Percentiles rank a stretch among this genome's conserved stretches.
Conservation (phyloP, 768 basidiomycete genomes). For the Mycena vitilis region DNA sequence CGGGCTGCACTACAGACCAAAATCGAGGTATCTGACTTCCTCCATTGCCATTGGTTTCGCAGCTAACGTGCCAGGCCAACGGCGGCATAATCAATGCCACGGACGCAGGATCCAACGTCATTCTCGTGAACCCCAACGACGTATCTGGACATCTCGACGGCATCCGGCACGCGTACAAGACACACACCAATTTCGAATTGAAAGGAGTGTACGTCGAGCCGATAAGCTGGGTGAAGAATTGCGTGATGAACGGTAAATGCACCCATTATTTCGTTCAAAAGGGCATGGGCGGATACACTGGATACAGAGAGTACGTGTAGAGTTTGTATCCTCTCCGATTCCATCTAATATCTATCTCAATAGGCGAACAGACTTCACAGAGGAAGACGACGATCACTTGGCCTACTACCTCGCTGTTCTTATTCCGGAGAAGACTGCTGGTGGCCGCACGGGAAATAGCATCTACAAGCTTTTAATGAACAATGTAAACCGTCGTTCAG, state of each 20-base stretch:
- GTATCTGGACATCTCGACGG: slow-evolving; percentile 20
- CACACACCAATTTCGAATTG: slow-evolving; percentile 23
- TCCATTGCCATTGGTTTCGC: not conserved
- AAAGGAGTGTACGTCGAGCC: slow-evolving; percentile 38
- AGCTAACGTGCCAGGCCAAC: slow-evolving; percentile 29
- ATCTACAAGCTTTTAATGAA: slow-evolving; percentile 48
- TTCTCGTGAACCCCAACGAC: slow-evolving; percentile 38
- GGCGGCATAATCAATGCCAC: slow-evolving; percentile 38
- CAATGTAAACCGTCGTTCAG: slow-evolving; percentile 23
- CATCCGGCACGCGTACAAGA: slow-evolving; percentile 37
- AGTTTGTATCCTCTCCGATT: slow-evolving; percentile 1
- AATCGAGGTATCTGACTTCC: slow-evolving; percentile 47
- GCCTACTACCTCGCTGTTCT: slow-evolving; percentile 49
- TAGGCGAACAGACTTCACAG: slow-evolving; percentile 48
- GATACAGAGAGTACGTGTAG: slow-evolving; percentile 19
- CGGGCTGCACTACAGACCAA: slow-evolving; percentile 39
- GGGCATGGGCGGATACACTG: slow-evolving; percentile 45
- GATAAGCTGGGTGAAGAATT: slow-evolving; percentile 42
- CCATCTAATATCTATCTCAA: not conserved
- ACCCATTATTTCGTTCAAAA: slow-evolving; percentile 35
- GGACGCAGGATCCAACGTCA: slow-evolving; percentile 36
- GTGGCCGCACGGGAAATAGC: slow-evolving; percentile 53
- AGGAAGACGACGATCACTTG: slow-evolving; percentile 53
- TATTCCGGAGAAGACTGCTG: slow-evolving; percentile 48
- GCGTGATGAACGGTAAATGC: slow-evolving; percentile 38